A percentile compares a stretch with the other conserved stretches of the same genome.
Conservation (phyloP, 495 filamentous ascomycete species). For the Penicillium pancosmium region DNA sequence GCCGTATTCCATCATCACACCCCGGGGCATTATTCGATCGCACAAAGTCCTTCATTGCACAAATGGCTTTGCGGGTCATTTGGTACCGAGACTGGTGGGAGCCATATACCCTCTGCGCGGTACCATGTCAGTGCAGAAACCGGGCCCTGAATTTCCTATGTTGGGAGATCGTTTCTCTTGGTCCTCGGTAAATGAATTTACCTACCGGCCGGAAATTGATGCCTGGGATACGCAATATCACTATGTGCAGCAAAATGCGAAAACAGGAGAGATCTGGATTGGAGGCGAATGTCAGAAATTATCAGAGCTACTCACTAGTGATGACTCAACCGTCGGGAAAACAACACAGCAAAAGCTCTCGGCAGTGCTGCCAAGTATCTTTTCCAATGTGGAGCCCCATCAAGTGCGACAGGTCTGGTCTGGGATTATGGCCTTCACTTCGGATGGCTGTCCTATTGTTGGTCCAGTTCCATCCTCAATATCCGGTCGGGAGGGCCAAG, state of each 20-base stretch:
- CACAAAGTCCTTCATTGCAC: conserved; percentile 6
- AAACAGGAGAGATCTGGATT: conserved; percentile 9
- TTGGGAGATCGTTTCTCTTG: background rate
- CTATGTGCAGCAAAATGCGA: conserved; percentile 8
- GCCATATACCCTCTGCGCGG: conserved; percentile 1
- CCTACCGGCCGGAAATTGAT: background rate
- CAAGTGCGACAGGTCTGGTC: conserved; percentile 3
- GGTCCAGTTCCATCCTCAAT: background rate
- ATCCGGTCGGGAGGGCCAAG: background rate
- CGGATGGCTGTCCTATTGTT: conserved; percentile 6
- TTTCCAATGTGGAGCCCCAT: background rate
- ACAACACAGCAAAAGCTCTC: background rate
- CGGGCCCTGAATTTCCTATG: background rate
- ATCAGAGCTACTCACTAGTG: background rate
- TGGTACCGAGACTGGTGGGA: background rate
- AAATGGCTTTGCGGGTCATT: conserved; percentile 6
- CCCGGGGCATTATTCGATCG: conserved; percentile 3
- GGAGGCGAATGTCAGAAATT: conserved; percentile 7
- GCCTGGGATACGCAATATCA: conserved; percentile 5
- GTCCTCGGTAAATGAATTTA: background rate
- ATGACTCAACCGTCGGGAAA: conserved; percentile 1
- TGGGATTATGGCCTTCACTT: conserved; percentile 9
- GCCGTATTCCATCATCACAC: background rate
- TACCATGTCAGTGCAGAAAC: background rate
- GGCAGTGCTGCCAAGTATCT: background rate